Conservation (phyloP, 495 filamentous ascomycete genomes). For the Articulospora tetracladia region DNA sequence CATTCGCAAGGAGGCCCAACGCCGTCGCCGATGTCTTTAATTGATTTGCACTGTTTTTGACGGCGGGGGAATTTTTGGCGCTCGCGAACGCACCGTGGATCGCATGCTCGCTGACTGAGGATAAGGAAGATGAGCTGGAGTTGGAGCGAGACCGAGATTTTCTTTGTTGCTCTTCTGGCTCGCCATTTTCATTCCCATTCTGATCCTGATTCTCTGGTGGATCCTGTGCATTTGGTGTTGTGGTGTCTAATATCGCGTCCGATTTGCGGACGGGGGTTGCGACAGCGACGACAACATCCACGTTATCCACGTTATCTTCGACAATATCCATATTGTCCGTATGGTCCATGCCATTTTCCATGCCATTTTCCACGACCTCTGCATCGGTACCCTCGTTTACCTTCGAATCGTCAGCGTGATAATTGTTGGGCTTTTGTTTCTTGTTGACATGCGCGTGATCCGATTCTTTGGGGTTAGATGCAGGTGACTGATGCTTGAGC, state of each 20-base stretch:
- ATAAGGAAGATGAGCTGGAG: constrained; percentile 36
- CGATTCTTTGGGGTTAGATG: constrained; percentile 18
- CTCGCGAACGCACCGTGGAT: not conserved
- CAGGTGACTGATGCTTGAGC: constrained; percentile 7
- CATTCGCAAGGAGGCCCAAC: no score
- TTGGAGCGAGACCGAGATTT: constrained; percentile 24
- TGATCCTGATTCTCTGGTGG: not conserved
- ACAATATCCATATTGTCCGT: not conserved
- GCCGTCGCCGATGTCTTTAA: not conserved
- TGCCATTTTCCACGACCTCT: constrained; percentile 12
- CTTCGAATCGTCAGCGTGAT: constrained; percentile 11
- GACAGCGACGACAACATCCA: not conserved
- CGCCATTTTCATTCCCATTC: not conserved
- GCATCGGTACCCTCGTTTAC: not conserved
- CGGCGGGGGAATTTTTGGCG: not conserved
- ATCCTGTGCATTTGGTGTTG: not conserved
- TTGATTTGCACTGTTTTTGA: not conserved
- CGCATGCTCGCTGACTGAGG: constrained; percentile 32
- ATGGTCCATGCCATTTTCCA: not conserved
- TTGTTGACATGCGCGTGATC: constrained; percentile 30
- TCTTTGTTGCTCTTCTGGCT: not conserved
- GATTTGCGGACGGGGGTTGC: no score
- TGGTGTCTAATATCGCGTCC: no score
- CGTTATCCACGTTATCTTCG: not conserved
- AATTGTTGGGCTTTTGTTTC: constrained; percentile 30